Conservation (phyloP, 768 basidiomycete genomes). For the Phylloporus sp. region DNA sequence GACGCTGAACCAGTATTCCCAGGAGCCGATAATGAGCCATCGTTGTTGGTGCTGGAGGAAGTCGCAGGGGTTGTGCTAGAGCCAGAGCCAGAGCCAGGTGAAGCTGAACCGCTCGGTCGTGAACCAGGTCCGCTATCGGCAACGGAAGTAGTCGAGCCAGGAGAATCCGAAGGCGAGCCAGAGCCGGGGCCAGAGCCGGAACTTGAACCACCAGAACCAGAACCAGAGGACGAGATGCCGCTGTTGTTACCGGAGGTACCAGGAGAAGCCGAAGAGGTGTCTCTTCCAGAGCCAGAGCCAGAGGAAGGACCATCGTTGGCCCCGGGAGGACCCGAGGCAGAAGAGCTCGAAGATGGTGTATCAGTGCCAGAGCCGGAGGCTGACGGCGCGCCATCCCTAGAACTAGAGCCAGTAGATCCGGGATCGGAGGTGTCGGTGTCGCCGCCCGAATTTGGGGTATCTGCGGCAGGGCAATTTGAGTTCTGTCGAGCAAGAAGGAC, state of each 20-base stretch:
- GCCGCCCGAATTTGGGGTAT: too few species aligned
- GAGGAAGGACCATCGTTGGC: not conserved
- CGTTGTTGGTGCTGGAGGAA: not conserved
- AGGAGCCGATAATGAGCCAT: not conserved
- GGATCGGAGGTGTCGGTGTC: constrained; percentile 7
- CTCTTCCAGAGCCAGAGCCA: not conserved
- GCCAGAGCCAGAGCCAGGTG: not conserved
- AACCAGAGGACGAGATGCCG: not conserved
- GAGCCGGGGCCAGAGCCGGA: not conserved
- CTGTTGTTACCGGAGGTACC: not conserved
- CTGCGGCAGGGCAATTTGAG: constrained; percentile 16
- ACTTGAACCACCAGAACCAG: not conserved
- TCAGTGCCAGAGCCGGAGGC: not conserved
- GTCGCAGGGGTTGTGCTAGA: not conserved
- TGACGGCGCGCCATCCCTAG: not conserved
- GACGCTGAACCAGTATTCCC: not conserved
- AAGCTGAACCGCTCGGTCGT: too few species aligned
- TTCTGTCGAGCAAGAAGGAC: constrained; percentile 24
- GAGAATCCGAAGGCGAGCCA: too few species aligned
- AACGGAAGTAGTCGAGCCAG: too few species aligned
- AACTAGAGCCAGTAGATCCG: not conserved
- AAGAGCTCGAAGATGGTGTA: not conserved
- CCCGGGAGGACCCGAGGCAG: not conserved
- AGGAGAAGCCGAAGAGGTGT: not conserved
- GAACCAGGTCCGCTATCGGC: too few species aligned